phyloP scores from a whole-genome alignment of 495 filamentous ascomycete genomes.

The Aspergillus avenaceus region DNA sequence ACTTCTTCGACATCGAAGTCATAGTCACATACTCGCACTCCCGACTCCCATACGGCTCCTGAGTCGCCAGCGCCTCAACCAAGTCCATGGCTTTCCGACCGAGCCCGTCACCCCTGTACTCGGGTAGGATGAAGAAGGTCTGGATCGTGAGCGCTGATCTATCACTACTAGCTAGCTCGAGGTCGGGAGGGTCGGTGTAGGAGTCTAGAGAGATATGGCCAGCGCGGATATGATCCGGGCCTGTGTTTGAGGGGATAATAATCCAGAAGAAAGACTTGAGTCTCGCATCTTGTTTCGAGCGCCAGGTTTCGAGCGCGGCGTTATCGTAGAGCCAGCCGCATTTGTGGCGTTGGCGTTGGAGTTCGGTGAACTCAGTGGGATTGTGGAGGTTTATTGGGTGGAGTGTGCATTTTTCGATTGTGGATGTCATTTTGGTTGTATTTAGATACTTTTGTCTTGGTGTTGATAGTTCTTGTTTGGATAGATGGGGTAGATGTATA shows the following conservation, averaged over 20 bases:
- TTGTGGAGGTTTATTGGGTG: conserved; percentile 4
- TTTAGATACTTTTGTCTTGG: too few relatives aligned
- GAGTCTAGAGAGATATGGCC: conserved; percentile 27
- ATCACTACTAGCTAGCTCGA: conserved; percentile 13
- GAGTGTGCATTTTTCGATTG: not conserved
- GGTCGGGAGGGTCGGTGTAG: conserved; percentile 16
- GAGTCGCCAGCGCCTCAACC: conserved; percentile 13
- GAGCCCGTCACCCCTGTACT: conserved; percentile 16
- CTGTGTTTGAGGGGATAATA: conserved; percentile 2
- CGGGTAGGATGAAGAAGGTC: conserved; percentile 20
- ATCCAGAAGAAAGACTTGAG: conserved; percentile 28
- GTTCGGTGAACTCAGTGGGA: not conserved
- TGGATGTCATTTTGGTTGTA: not conserved
- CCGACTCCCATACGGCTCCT: conserved; percentile 19
- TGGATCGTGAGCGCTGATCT: conserved; percentile 17
- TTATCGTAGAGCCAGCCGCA: conserved; percentile 9
- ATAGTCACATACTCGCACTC: conserved; percentile 18
- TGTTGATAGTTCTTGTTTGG: too few relatives aligned
- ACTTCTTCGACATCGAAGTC: conserved; percentile 10
- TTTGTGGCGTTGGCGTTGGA: not conserved
- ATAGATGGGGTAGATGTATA: too few relatives aligned
- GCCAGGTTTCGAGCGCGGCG: conserved; percentile 10
- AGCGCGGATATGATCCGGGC: conserved; percentile 5
- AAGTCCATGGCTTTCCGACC: conserved; percentile 16
- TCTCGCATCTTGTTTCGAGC: conserved; percentile 11